phyloP scores from a whole-genome alignment of 257 asterid genomes.

The Lycium ferocissimum region DNA sequence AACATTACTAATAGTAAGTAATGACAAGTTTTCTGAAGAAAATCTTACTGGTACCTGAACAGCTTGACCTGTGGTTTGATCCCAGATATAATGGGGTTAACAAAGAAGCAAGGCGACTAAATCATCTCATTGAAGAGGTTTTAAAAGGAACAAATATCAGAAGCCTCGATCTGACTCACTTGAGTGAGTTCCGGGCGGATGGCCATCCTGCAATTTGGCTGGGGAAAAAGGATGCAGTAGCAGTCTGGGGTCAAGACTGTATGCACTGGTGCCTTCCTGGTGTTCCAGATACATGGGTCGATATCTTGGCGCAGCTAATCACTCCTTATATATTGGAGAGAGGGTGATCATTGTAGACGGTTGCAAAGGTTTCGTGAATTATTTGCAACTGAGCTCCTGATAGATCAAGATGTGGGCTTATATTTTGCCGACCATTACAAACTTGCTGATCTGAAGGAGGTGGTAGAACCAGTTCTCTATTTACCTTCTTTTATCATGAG shows the following conservation, averaged over 20 bases:
- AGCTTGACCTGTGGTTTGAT: constrained; percentile 93
- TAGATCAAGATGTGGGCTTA: not conserved
- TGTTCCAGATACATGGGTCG: constrained; percentile 97
- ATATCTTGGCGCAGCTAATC: constrained; percentile 72
- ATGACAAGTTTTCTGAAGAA: not conserved
- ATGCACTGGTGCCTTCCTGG: constrained; percentile 99
- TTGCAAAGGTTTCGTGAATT: not conserved
- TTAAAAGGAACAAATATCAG: constrained; percentile 60
- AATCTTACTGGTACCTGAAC: constrained; percentile 45
- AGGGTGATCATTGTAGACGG: constrained; percentile 26
- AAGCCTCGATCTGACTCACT: constrained; percentile 65
- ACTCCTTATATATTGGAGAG: constrained; percentile 49
- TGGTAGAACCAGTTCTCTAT: not conserved
- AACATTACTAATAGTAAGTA: not conserved
- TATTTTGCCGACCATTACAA: not conserved
- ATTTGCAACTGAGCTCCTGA: not conserved
- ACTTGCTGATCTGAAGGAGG: constrained; percentile 22
- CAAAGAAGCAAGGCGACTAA: constrained; percentile 79
- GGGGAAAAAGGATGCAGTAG: constrained; percentile 92
- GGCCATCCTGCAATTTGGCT: constrained; percentile 97
- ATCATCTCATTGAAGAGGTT: constrained; percentile 64
- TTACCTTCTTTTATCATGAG: not conserved
- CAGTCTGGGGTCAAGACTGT: constrained; percentile 96
- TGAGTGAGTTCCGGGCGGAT: constrained; percentile 91
- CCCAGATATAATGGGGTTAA: constrained; percentile 80